These are phyloP conservation scores for Alternaria postmessia DNA, from an alignment of 2,329 filamentous ascomycete genomes.

Conservation along the genomic window DNA sequence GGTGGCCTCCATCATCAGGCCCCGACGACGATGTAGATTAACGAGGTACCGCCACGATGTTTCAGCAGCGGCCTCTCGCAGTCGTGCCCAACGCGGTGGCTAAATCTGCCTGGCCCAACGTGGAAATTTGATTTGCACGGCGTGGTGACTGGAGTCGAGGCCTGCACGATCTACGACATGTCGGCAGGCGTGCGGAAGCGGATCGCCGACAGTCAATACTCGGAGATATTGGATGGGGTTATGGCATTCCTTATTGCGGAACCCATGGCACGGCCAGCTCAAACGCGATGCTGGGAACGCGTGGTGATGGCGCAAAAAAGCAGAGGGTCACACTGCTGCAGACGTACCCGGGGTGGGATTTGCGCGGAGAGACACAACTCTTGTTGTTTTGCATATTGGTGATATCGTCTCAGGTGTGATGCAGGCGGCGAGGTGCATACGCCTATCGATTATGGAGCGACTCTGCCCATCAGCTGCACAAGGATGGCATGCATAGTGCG, in stretches of 20 bases:
- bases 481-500: not conserved
- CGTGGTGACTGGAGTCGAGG: constrained; percentile 9
- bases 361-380: not conserved
- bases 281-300: not conserved
- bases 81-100: constrained; percentile 1
- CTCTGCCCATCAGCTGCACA: not conserved
- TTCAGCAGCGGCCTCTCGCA: not conserved
- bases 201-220: constrained; percentile 8
- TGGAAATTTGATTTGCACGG: constrained; percentile 11
- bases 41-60: not conserved
- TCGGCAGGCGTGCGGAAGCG: constrained; percentile 2
- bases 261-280: constrained; percentile 8
- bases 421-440: constrained; percentile 14
- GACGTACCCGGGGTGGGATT: not conserved
- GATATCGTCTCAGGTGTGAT: constrained; percentile 16
- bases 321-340: not conserved
- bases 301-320: constrained; percentile 3
- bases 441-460: not conserved
- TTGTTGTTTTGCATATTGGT: constrained; percentile 6
- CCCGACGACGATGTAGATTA: not conserved
- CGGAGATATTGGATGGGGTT: constrained; percentile 6
- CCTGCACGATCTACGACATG: constrained; percentile 14
- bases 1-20: not conserved
- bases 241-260: constrained; percentile 7
- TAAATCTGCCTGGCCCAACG: constrained; percentile 4